These are phyloP conservation scores for Backusella tarrabulga DNA, from an alignment of 192 early-diverging fungal genomes.

Conservation along the genomic window DNA sequence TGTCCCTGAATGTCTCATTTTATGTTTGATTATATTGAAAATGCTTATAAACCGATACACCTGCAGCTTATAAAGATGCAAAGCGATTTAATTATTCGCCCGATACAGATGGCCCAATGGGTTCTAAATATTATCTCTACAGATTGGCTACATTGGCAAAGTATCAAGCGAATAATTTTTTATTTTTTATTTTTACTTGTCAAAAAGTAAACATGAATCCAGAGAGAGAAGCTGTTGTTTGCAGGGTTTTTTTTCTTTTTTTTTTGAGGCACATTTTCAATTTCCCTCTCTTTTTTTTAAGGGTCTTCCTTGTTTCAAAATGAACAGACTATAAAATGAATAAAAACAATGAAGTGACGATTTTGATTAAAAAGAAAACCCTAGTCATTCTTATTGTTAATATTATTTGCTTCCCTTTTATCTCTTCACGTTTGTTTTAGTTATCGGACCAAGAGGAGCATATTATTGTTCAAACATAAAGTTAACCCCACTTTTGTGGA, in stretches of 20 bases:
- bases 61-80: neutral
- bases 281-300: neutral
- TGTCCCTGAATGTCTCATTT: neutral
- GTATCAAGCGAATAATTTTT: too few relatives aligned
- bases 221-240: too few relatives aligned
- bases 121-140: neutral
- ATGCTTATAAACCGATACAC: too few relatives aligned
- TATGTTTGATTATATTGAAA: neutral
- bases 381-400: neutral
- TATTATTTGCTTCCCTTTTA: neutral
- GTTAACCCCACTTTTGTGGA: neutral
- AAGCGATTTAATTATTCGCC: neutral
- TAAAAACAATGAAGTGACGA: neutral
- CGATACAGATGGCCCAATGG: neutral
- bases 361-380: neutral
- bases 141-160: too few relatives aligned
- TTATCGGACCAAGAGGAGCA: neutral
- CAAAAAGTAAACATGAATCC: neutral
- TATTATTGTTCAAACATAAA: neutral
- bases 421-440: neutral
- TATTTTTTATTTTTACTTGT: too few relatives aligned
- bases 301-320: neutral
- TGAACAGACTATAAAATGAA: neutral
- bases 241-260: neutral
- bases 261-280: neutral